A percentile compares a stretch with the other conserved stretches of the same genome.
phyloP scores from a whole-genome alignment of 345 rosid genomes.

The Bruguiera sexangula region DNA sequence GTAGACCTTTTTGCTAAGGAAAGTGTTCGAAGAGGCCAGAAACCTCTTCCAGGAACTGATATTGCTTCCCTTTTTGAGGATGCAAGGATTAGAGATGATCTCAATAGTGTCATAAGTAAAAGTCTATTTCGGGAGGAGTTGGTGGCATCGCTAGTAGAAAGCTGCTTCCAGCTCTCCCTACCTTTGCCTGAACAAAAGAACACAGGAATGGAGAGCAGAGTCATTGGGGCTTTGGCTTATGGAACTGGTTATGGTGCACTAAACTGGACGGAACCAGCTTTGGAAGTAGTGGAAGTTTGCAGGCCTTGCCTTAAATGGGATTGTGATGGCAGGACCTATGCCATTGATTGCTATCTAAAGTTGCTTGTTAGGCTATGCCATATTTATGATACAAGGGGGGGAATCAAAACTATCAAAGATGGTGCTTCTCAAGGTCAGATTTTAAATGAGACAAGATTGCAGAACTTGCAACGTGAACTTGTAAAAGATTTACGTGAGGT shows the following conservation, averaged over 20 bases:
- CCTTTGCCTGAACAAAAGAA: constrained; percentile 92
- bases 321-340: constrained; percentile 96
- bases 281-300: constrained; percentile 98
- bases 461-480: constrained; percentile 83
- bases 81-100: constrained; percentile 83
- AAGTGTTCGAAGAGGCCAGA: constrained; percentile 96
- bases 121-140: constrained; percentile 92
- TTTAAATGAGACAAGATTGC: constrained; percentile 88
- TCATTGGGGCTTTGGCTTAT: constrained; percentile 96
- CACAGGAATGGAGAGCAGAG: constrained; percentile 97
- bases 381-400: constrained; percentile 93
- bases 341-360: constrained; percentile 92
- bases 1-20: constrained; percentile 97
- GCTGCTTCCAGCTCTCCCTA: constrained; percentile 96
- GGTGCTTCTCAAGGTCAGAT: constrained; percentile 99
- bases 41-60: constrained; percentile 93
- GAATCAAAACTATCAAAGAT: constrained; percentile 93
- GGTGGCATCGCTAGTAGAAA: constrained; percentile 94
- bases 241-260: constrained; percentile 99
- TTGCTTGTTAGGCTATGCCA: constrained; percentile 92
- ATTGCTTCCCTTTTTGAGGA: constrained; percentile 96
- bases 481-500: constrained; percentile 91
- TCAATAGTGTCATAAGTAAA: constrained; percentile 70
- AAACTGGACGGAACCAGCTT: constrained; percentile 97
- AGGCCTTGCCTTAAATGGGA: constrained; percentile 98